Base-by-base conservation (phyloP, 2,329 filamentous ascomycete species). In the Aspergillus candidus region DNA sequence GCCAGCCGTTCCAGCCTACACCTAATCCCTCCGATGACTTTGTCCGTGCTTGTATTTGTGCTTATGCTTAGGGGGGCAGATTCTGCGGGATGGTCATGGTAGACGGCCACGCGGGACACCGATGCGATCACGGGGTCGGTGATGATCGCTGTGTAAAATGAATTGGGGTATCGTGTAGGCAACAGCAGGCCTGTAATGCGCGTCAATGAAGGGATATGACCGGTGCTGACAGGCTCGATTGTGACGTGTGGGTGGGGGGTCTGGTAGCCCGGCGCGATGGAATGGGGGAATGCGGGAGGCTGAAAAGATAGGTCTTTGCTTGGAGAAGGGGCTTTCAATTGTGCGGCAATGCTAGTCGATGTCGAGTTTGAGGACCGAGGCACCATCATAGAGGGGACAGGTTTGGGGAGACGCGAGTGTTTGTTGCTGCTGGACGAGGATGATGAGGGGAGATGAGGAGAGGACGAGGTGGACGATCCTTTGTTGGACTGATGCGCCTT, bases 121-220 rank as follows among this genome's bases (percentile, higher is more conserved):
- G 73, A 70, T 33, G 72, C 67, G 42, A 71, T 66, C 35, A 75
- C 60, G 2, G 72, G 68, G 44, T 82, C 78, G 2, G 73, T 71
- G 58, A 82, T 69, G 33, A 74, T 79, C 47, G 79, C 77, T 14
- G 72, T 73, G 67, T 79, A 84, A 69, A 83, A 83, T 13, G 69
- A 72, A 37, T 75, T 72, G 3, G 77, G 74, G 56, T 84, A 84
- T 41, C 76, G 72, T 44, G 83, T 77, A 6, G 80, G 80, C 1
- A 84, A 70, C 2, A 81, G 71, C 4, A 81, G 65, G 42, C 72
- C 68, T 40, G 76, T 81, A 27, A 83, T 73, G 13, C 75, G 75
- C 54, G 74, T 76, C 58, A 82, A 72, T 6, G 73, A 72, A 14
- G 73, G 71, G 32, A 83, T 68, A 55, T 79, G 73, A 17, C 69